Base-by-base conservation (phyloP, 2,329 filamentous ascomycete genomes). In the Trichophyton equinum region DNA sequence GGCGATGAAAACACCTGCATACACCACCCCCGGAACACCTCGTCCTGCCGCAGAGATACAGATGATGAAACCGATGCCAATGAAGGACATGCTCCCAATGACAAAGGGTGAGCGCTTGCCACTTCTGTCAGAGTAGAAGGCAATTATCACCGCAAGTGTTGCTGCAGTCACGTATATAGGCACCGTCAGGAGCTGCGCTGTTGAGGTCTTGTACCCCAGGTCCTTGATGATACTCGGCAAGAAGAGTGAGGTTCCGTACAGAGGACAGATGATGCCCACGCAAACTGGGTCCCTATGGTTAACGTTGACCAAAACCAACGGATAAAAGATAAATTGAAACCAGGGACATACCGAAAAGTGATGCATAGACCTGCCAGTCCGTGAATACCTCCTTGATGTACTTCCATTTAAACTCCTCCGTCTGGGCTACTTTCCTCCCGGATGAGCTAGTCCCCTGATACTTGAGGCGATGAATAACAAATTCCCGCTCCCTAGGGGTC, bases 51-150 rank as follows among this genome's bases (percentile, higher is more conserved):
- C 67, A 11, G 71, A 70, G 15, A 78, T 67, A 42, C 72, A 72
- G 76, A 84, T 81, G 27, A 81, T 74, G 62, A 83, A 85, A 0
- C 84, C 84, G 2, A 82, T 71, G 1, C 81, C 72, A 70, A 84
- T 83, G 59, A 79, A 66, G 18, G 74, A 70, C 67, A 85, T 75
- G 68, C 79, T 79, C 13, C 74, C 71, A 11, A 85, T 70, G 57
- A 86, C 78, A 62, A 83, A 85, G 0, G 81, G 81, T n/a, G 72
- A 75, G 33, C 74, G 69, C 67, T 81, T 80, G 27, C 80, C 79
- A 0, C 77, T 72, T 4, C 75, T 74, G 65, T 86, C 84, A 0
- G 84, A 84, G 75, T 83, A 65, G 64, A 78, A 84, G 0, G 83
- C 83, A 0, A 78, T 75, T 4, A 64, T 53, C 4, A 77, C 67